Evolutionary conservation across 2,329 filamentous ascomycete genomes (phyloP), one percentile per base, ranked within the genome.

Genomic region (Pestalotiopsis sp.): DNA sequence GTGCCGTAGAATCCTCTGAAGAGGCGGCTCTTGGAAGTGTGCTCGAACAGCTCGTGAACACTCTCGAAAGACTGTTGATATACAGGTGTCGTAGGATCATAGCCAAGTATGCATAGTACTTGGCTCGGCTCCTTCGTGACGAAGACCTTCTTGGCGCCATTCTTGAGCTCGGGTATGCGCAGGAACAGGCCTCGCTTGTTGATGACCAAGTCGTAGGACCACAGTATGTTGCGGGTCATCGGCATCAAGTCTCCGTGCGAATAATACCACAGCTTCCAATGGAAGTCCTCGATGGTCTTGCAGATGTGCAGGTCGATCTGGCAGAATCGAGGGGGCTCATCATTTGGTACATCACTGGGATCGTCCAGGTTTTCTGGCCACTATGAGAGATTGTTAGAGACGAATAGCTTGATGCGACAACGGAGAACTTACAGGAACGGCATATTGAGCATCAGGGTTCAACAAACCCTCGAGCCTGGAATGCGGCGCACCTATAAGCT

Each of bases 401-500:
- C n/a, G 13, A 1, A 31, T 31, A 62, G 11, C 3, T 14, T 59
- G 5, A 0, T 39, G 27, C 14, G 12, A 36, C 7, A 36, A 9
- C 1, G 36, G 14, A 27, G 27, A 45, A 64, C 61, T 25, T 25
- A 64, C 61, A 49, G 61, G n/a, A 49, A 64, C 38, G 39, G 61
- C 61, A 31, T 49, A 64, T 23, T 64, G 61, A 12, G 61, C 61
- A 17, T 52, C 41, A 9, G n/a, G 25, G 2, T 64, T 64, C 5
- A 64, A 38, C 39, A 64, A 23, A 1, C 39, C 61, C 17, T 64
- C 23, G 4, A 25, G 13, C 3, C 41, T 12, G n/a, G 56, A 23
- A 52, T 68, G 31, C n/a, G 66, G 12, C 17, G 66, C 59, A 12
- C 59, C 66, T 52, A 58, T 11, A 20, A 68, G 66, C 13, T 57